phyloP scores from a whole-genome alignment of 495 filamentous ascomycete species.

The Oleoguttula mirabilis region DNA sequence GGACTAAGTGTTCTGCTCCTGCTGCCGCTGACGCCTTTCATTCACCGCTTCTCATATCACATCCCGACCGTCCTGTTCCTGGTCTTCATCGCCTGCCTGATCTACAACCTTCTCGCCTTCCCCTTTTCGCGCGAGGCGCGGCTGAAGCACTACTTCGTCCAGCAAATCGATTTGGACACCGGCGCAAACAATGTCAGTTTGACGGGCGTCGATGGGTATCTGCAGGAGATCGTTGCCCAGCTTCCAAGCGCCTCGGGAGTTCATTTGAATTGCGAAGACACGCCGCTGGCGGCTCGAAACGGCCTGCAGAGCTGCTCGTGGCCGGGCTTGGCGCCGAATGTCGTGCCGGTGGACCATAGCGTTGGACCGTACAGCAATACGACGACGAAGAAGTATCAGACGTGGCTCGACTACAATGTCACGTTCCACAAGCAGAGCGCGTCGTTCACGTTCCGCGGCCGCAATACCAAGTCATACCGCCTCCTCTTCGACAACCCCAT shows the following conservation, averaged over 20 bases:
- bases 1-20: constrained; percentile 57
- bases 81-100: constrained; percentile 61
- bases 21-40: constrained; percentile 68
- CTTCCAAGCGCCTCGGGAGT: constrained; percentile 62
- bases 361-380: neutral
- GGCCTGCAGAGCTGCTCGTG: constrained; percentile 59
- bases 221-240: constrained; percentile 49
- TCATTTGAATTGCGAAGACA: constrained; percentile 39
- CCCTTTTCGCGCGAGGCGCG: constrained; percentile 70
- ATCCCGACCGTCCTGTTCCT: constrained; percentile 64
- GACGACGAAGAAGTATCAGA: neutral
- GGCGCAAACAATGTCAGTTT: constrained; percentile 57
- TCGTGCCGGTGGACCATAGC: constrained; percentile 31
- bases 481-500: constrained; percentile 52
- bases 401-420: constrained; percentile 44
- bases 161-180: constrained; percentile 66
- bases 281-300: neutral
- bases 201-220: constrained; percentile 57
- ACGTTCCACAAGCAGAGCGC: constrained; percentile 34
- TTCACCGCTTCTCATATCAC: constrained; percentile 76
- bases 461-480: constrained; percentile 60
- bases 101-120: constrained; percentile 81
- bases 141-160: constrained; percentile 78
- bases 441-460: constrained; percentile 47
- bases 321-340: constrained; percentile 51